Evolutionary conservation across 2,329 filamentous ascomycete species (phyloP), one percentile per base, ranked within the genome.

Genomic region (Ascochyta rabiei): DNA sequence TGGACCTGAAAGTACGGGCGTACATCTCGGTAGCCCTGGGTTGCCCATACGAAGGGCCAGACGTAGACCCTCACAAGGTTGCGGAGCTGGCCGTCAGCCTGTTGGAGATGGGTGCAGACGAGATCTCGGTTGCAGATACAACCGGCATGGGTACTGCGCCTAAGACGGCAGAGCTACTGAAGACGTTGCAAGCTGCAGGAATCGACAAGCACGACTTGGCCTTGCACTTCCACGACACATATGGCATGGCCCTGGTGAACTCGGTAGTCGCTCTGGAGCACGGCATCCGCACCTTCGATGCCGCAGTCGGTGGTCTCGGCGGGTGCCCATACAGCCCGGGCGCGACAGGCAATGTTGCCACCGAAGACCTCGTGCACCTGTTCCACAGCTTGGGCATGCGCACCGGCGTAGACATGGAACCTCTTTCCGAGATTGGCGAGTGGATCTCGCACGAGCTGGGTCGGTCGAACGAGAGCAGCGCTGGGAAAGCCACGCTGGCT

Each of bases 211-310:
- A 87, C 64, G 87, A 90, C 65, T 76, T 96, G 10, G 90, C 90
- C 0, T 86, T 93, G 77, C 91, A 96, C 75, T 93, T 96, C 68
- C 91, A 96, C 74, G 90, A 96, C 69, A 96, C 91, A 1, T 93
- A 92, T 70, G 91, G 90, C 1, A 89, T 92, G 77, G 91, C 90
- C 1, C 79, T 93, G n/a, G 88, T 91, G 7, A 96, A 96, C 70
- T 88, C 87, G 5, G 86, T 90, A 10, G 86, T 93, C 0, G 87
- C 88, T 33, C 82, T 95, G 26, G 88, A 91, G 69, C 85, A 89
- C 63, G 91, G 91, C 0, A 84, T 96, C 35, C 79, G 89, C 28
- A 89, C 85, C 0, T 95, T 96, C 70, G 91, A 96, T 69, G 85
- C 84, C 60, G 90, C 89, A 48, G 89, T 96, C 1, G 89, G 85